Percentiles rank a stretch among this genome's conserved stretches.
Conservation (phyloP, 2,329 filamentous ascomycete species). For the Pseudogymnoascus pannorum region DNA sequence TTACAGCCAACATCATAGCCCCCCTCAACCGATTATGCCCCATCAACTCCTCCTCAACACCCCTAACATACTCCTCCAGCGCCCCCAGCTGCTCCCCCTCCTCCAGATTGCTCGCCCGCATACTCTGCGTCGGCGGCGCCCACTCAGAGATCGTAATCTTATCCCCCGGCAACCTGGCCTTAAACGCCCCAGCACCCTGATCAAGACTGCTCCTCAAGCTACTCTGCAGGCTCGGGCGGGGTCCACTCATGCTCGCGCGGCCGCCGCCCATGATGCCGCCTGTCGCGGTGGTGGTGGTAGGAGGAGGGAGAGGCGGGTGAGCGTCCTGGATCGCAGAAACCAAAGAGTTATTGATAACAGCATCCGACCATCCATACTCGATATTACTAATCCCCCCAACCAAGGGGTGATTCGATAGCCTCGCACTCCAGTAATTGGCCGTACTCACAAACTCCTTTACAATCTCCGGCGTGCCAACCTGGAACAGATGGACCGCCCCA, state of each 20-base stretch:
- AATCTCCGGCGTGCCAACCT: constrained; percentile 91
- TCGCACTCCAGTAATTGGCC: constrained; percentile 95
- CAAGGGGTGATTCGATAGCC: constrained; percentile 86
- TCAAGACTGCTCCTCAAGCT: constrained; percentile 54
- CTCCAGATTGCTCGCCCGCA: constrained; percentile 71
- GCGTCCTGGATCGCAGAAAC: constrained; percentile 47
- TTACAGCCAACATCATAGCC: constrained; percentile 74
- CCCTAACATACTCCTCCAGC: constrained; percentile 70
- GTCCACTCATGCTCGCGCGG: constrained; percentile 29
- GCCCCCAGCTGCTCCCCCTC: constrained; percentile 76
- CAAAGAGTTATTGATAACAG: constrained; percentile 52
- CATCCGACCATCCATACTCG: constrained; percentile 93
- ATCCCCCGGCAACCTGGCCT: constrained; percentile 71
- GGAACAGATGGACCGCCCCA: constrained; percentile 95
- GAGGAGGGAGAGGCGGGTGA: constrained; percentile 14
- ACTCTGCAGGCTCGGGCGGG: constrained; percentile 48
- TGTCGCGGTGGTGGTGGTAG: constrained; percentile 21
- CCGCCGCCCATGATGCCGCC: background rate
- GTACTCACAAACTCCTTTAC: constrained; percentile 89
- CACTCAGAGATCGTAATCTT: constrained; percentile 79
- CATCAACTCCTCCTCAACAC: constrained; percentile 78
- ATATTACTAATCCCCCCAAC: constrained; percentile 92
- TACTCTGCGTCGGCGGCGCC: constrained; percentile 80
- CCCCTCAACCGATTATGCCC: constrained; percentile 81
- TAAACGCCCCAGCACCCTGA: constrained; percentile 28